A percentile compares a stretch with the other conserved stretches of the same genome.
Evolutionary conservation across 768 basidiomycete species (phyloP).

Genomic region (Mrakia gelida): DNA sequence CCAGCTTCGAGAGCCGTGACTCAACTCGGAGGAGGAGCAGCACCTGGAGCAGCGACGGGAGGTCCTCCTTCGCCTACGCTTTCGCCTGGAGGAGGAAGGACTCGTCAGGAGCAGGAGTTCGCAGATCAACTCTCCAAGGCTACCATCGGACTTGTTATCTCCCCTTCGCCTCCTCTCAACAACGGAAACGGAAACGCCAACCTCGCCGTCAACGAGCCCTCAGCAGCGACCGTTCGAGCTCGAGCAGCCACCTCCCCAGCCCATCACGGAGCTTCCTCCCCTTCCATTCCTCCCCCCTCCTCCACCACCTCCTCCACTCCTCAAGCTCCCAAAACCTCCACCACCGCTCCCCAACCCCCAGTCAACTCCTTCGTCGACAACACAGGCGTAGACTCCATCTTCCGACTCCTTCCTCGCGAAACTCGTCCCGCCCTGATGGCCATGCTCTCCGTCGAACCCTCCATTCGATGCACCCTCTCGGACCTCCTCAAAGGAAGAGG

Average conservation of each 20-base stretch:
- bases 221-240: slow-evolving; percentile 31
- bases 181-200: too few relatives aligned
- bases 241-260: slow-evolving; percentile 33
- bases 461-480: slow-evolving; percentile 82
- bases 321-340: slow-evolving; percentile 46
- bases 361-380: slow-evolving; percentile 74
- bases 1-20: slow-evolving; percentile 40
- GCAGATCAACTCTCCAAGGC: slow-evolving; percentile 7
- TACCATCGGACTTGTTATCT: slow-evolving; percentile 13
- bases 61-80: neutral
- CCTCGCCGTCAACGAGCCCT: neutral
- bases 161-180: neutral
- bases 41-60: slow-evolving; percentile 7
- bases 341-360: slow-evolving; percentile 75
- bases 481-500: slow-evolving; percentile 80
- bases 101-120: slow-evolving; percentile 1
- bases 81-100: slow-evolving; percentile 5
- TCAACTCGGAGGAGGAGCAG: slow-evolving; percentile 6
- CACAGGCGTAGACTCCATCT: slow-evolving; percentile 85
- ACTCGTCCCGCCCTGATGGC: slow-evolving; percentile 80
- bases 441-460: slow-evolving; percentile 89
- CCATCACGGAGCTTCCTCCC: slow-evolving; percentile 12
- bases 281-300: slow-evolving; percentile 14
- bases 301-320: slow-evolving; percentile 11
- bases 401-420: slow-evolving; percentile 90